Conservation (phyloP, 2,329 filamentous ascomycete genomes). For the Microsporum canis region DNA sequence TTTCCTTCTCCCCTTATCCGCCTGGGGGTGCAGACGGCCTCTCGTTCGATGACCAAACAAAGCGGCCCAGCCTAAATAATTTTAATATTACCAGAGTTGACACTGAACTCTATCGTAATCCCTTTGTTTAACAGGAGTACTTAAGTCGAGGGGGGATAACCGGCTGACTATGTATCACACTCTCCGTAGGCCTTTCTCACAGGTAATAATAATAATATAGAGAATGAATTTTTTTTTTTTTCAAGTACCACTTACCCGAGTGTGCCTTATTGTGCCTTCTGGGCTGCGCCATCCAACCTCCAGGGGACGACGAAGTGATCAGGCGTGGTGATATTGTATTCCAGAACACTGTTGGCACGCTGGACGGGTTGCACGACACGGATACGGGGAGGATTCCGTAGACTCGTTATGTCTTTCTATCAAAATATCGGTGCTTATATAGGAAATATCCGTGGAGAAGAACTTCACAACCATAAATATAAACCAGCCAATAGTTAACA, state of each 20-base stretch:
- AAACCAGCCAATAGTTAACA: not conserved
- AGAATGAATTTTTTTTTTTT: not conserved
- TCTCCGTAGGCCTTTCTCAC: not conserved
- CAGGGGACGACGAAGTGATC: not conserved
- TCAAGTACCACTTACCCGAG: not conserved
- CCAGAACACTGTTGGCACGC: not conserved
- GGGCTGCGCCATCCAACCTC: not conserved
- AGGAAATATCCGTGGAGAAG: not conserved
- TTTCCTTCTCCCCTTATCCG: not conserved
- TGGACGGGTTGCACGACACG: not conserved
- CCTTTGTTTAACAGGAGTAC: constrained; percentile 6
- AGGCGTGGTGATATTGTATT: not conserved
- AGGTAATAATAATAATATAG: not conserved
- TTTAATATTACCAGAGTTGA: not conserved
- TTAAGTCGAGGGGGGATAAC: not conserved
- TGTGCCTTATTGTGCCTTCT: not conserved
- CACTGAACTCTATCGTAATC: not conserved
- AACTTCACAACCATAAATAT: not conserved
- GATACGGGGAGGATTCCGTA: not conserved
- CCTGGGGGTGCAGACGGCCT: no score
- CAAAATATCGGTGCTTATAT: not conserved
- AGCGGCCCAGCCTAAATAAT: not conserved
- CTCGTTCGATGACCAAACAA: not conserved
- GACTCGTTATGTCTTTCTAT: no score
- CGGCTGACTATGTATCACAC: not conserved